Conservation (phyloP, 2,329 filamentous ascomycete species). For the Aureobasidium vineae region DNA sequence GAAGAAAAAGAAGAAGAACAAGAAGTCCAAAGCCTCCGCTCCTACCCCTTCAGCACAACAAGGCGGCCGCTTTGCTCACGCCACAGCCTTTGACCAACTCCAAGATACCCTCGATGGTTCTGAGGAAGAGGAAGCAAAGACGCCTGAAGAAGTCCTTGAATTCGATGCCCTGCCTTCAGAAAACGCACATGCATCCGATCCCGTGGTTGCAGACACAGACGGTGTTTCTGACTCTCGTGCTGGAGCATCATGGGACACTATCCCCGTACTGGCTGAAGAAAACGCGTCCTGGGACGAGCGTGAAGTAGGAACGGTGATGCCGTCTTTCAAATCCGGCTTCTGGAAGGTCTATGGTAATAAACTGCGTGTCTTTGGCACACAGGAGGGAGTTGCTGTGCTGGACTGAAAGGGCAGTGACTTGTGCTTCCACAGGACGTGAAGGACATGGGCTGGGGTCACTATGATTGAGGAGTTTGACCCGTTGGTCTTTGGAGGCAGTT, state of each 20-base stretch:
- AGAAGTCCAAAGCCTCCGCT: not conserved
- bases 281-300: not conserved
- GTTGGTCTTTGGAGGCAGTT: no score
- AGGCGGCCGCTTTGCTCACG: constrained; percentile 35
- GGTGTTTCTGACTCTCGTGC: constrained; percentile 6
- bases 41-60: not conserved
- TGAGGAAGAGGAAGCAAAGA: constrained; percentile 11
- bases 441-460: no score
- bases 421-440: no score
- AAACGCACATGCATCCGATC: constrained; percentile 9
- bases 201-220: constrained; percentile 23
- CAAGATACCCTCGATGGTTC: constrained; percentile 30
- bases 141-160: constrained; percentile 20
- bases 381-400: constrained; percentile 46
- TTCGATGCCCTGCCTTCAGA: constrained; percentile 27
- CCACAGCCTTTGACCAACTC: constrained; percentile 37
- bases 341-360: constrained; percentile 61
- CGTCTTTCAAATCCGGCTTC: constrained; percentile 52
- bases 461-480: no score
- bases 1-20: constrained; percentile 29
- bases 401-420: not conserved
- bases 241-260: constrained; percentile 3
- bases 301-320: constrained; percentile 41
- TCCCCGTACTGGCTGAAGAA: not conserved
- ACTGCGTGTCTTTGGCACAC: constrained; percentile 59